Evolutionary conservation across 306 rosid species (phyloP), one percentile per base, ranked within the genome.

Genomic region (Cicer bijugum): DNA sequence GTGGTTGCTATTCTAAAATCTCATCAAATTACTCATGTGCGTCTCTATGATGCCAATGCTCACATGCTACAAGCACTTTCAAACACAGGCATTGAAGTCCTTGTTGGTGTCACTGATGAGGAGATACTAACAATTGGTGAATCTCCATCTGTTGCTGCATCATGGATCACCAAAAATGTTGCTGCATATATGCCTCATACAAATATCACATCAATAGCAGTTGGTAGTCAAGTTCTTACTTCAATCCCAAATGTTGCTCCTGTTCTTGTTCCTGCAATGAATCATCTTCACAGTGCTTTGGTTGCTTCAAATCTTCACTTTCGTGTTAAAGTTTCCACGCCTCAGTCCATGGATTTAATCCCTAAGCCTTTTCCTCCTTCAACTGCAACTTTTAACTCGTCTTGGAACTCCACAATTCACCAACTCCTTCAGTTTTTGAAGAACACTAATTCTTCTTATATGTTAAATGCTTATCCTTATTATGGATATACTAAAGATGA

Each of bases 311-410:
- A 91, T 81, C 87, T 94, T 45, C 88, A 94, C 76, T 84, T 81
- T 75, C 86, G 80, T 46, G 77, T 93, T 82, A 91, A 91, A 78
- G 78, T 93, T 76, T 93, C 98, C 4, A 84, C 97, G 58, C 98
- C 98, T 10, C 92, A 82, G 47, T 89, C 96, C 44, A 89, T 87
- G 92, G 92, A 93, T 67, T 38, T 91, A 53, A 88, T 93, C 14
- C 93, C 96, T 8, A 88, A 57, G 83, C 76, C 97, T 63, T 93
- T 93, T 62, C 98, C 97, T 11, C 98, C 97, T 0, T 93, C 97
- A 19, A 81, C 98, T 0, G 97, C 98, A 10, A 37, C 87, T 53
- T 91, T 93, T 75, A 80, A 93, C 69, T 75, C 89, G 11, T 84
- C 93, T 0, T 88, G 91, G 91, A 87, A 85, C 85, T 84, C 90